Percentiles rank a stretch among this genome's conserved stretches.
These are phyloP conservation scores for Fusarium falciforme DNA, from an alignment of 2,329 filamentous ascomycete genomes.

Conservation along the genomic window DNA sequence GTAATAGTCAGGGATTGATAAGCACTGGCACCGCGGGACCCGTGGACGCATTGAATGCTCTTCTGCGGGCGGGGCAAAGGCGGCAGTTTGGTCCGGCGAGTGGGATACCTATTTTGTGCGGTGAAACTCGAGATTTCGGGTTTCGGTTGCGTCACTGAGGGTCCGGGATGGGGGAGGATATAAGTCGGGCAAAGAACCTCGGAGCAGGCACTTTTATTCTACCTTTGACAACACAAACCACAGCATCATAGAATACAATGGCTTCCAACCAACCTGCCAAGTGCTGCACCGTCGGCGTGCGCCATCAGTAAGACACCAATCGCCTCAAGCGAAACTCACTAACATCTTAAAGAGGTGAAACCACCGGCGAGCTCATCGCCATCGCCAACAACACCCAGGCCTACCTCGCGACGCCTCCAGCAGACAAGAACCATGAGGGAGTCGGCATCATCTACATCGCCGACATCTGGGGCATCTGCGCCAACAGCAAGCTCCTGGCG, in stretches of 20 bases:
- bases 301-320: conserved; percentile 60
- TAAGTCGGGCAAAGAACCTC: conserved; percentile 19
- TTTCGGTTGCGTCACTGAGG: conserved; percentile 36
- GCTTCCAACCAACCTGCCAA: conserved; percentile 63
- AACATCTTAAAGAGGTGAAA: conserved; percentile 55
- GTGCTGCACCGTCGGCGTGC: conserved; percentile 65
- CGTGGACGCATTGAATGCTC: neutral
- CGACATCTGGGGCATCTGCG: conserved; percentile 54
- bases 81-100: conserved; percentile 12
- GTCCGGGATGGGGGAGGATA: conserved; percentile 18
- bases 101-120: neutral
- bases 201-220: neutral
- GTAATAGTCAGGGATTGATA: conserved; percentile 14
- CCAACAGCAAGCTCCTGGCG: conserved; percentile 56
- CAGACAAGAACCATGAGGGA: conserved; percentile 40
- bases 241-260: conserved; percentile 50
- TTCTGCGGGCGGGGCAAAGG: conserved; percentile 15
- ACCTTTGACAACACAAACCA: neutral
- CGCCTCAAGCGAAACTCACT: neutral
- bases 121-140: conserved; percentile 5
- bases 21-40: neutral
- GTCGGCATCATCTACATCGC: conserved; percentile 51
- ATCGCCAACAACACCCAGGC: conserved; percentile 58
- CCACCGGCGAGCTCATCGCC: conserved; percentile 59
- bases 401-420: conserved; percentile 62